Evolutionary conservation across 345 rosid species (phyloP).

Genomic region (Populus ilicifolia): DNA sequence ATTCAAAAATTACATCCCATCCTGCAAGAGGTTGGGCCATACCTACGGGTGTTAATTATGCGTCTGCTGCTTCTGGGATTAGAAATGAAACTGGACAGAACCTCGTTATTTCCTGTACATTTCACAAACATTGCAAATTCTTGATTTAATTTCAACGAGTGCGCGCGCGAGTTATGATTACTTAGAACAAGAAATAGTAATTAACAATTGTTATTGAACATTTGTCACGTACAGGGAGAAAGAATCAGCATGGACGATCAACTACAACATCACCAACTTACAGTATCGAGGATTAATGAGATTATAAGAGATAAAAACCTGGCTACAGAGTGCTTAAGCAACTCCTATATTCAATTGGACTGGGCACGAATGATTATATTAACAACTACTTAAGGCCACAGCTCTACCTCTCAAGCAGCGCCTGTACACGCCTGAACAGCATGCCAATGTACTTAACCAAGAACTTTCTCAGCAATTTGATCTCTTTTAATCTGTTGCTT

Average conservation of each 20-base stretch:
- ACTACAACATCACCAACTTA: slow-evolving; percentile 2
- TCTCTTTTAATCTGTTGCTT: too few relatives aligned
- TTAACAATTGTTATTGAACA: background rate
- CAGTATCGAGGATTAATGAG: background rate
- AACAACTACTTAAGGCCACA: slow-evolving; percentile 6
- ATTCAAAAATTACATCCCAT: background rate
- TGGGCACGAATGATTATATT: slow-evolving; percentile 17
- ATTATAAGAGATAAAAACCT: background rate
- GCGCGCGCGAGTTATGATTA: too few relatives aligned
- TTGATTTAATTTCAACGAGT: too few relatives aligned
- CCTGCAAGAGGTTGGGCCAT: background rate
- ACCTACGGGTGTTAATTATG: slow-evolving; percentile 13
- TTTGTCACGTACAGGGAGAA: slow-evolving; percentile 3
- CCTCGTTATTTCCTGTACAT: background rate
- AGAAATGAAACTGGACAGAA: slow-evolving; percentile 1
- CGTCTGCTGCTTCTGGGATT: slow-evolving; percentile 19
- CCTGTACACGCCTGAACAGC: slow-evolving; percentile 17
- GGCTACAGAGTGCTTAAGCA: background rate
- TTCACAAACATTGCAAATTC: too few relatives aligned
- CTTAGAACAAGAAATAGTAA: background rate
- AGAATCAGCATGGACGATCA: slow-evolving; percentile 1
- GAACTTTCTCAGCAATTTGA: slow-evolving; percentile 7
- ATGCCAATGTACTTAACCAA: slow-evolving; percentile 22
- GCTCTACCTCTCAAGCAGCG: background rate
- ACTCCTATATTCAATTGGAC: slow-evolving; percentile 12